A percentile compares a stretch with the other conserved stretches of the same genome.
Conservation (phyloP, 495 filamentous ascomycete genomes). For the Aspergillus sparsus region DNA sequence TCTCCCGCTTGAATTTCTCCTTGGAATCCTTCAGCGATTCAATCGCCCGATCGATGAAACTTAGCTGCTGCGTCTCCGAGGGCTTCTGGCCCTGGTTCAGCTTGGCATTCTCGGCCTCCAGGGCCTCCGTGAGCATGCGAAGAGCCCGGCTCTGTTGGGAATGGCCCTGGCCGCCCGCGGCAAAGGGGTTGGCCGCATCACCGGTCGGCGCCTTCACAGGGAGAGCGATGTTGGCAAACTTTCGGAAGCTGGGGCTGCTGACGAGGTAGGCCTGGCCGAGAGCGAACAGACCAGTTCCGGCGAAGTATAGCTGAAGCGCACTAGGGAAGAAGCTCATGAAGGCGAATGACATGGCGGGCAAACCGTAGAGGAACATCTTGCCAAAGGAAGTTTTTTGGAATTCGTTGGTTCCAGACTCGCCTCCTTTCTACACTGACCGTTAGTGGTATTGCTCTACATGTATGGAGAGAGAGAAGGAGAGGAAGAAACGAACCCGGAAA, state of each 20-base stretch:
- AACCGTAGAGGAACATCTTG: slow-evolving; percentile 53
- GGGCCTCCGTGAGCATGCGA: slow-evolving; percentile 28
- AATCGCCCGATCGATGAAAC: slow-evolving; percentile 31
- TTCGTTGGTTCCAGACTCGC: slow-evolving; percentile 45
- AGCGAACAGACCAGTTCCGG: slow-evolving; percentile 55
- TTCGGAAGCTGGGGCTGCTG: slow-evolving; percentile 32
- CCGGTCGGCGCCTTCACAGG: slow-evolving; percentile 3
- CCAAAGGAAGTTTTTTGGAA: slow-evolving; percentile 34
- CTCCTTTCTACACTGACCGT: slow-evolving; percentile 47
- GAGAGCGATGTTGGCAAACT: slow-evolving; percentile 29
- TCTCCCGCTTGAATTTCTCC: slow-evolving; percentile 20
- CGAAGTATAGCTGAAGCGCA: slow-evolving; percentile 72
- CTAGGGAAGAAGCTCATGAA: slow-evolving; percentile 68
- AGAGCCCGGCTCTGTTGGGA: slow-evolving; percentile 19
- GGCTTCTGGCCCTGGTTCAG: neutral
- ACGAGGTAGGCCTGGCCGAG: slow-evolving; percentile 59
- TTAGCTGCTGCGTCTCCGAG: slow-evolving; percentile 10
- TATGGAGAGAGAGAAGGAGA: too few relatives aligned
- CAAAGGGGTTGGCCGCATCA: neutral
- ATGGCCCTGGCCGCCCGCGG: neutral
- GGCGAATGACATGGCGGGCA: slow-evolving; percentile 62
- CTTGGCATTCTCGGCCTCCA: slow-evolving; percentile 21
- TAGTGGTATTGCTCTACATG: too few relatives aligned
- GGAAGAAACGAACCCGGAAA: slow-evolving; percentile 52
- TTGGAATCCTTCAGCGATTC: slow-evolving; percentile 23